Conservation (phyloP, 805 yeast genomes). For the Kuraishia capsulata region DNA sequence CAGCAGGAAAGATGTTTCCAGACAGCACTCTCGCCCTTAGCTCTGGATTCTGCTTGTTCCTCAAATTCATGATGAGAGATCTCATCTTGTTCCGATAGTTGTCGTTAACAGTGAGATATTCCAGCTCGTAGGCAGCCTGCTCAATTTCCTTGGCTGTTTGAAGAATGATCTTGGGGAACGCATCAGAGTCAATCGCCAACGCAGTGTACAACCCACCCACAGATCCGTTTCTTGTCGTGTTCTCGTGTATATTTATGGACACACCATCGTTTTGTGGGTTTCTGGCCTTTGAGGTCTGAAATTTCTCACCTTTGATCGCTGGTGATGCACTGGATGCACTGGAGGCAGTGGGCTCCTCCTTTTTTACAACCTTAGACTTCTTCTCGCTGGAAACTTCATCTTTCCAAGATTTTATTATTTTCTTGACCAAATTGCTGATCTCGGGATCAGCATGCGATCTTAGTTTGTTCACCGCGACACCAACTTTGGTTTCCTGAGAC, state of each 20-base stretch:
- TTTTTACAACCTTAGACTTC: conserved; percentile 14
- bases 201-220: conserved; percentile 83
- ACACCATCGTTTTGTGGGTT: conserved; percentile 78
- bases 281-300: conserved; percentile 49
- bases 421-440: conserved; percentile 63
- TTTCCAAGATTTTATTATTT: conserved; percentile 82
- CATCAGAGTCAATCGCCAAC: conserved; percentile 69
- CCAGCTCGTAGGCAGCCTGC: conserved; percentile 52
- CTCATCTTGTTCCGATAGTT: conserved; percentile 77
- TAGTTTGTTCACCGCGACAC: conserved; percentile 88
- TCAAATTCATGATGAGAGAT: conserved; percentile 76
- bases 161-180: conserved; percentile 41
- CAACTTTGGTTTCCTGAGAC: conserved; percentile 96
- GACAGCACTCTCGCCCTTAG: conserved; percentile 59
- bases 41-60: conserved; percentile 85
- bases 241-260: conserved; percentile 57
- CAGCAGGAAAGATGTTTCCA: conserved; percentile 57
- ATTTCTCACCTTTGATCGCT: conserved; percentile 26
- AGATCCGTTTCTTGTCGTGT: conserved; percentile 76
- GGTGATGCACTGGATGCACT: conserved; percentile 6
- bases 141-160: conserved; percentile 66
- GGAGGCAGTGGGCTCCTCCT: conserved; percentile 7
- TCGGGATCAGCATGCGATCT: conserved; percentile 62
- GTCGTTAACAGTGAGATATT: conserved; percentile 46
- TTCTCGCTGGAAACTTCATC: conserved; percentile 73